These are phyloP conservation scores for Cymbidium sinense DNA, from an alignment of 106 monocot genomes.

Conservation along the genomic window DNA sequence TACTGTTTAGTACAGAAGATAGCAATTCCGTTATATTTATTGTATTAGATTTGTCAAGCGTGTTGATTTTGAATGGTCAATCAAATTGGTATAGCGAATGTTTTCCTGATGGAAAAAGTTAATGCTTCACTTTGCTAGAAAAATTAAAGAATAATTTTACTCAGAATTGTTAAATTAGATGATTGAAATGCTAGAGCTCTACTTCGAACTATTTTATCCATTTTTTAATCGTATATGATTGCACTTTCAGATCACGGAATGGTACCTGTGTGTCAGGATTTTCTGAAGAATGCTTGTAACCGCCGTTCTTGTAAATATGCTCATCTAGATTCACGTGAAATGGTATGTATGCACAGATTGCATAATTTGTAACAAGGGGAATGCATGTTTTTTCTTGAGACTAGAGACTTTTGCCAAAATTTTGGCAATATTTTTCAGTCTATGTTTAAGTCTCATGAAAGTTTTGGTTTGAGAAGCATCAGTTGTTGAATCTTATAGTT, in stretches of 20 bases:
- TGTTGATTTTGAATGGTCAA: background rate
- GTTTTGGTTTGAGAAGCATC: background rate
- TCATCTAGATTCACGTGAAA: conserved; percentile 19
- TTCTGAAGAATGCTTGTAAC: conserved; percentile 32
- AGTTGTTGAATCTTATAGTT: background rate
- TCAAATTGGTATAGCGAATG: background rate
- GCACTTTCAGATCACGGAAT: conserved; percentile 9
- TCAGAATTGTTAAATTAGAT: background rate
- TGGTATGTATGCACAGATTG: conserved; percentile 7
- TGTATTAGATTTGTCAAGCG: background rate
- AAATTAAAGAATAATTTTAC: background rate
- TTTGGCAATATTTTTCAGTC: background rate
- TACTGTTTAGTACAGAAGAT: background rate
- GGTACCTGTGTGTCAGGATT: conserved; percentile 28
- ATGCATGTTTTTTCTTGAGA: background rate
- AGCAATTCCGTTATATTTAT: background rate
- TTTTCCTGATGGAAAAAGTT: background rate
- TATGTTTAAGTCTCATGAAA: background rate
- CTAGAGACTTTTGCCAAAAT: background rate
- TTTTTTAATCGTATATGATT: background rate
- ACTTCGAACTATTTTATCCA: background rate
- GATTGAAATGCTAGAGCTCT: background rate
- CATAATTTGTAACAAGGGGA: background rate
- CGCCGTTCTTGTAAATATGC: conserved; percentile 27
- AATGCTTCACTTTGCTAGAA: background rate